phyloP scores from a whole-genome alignment of 331 rosid genomes.

The Malus hybrid region DNA sequence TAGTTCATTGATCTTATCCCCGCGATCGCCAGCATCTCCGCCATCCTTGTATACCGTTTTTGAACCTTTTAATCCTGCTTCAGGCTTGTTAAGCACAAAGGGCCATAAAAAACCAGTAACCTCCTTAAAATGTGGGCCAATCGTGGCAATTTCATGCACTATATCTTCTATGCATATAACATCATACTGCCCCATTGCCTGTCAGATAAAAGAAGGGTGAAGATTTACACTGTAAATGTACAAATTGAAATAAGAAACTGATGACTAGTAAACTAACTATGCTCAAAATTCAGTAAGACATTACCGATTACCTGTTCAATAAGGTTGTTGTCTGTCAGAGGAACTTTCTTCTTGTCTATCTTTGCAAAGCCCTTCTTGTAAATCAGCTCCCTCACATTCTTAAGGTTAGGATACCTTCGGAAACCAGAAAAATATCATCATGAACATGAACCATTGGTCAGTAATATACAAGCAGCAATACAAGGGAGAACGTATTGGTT shows the following conservation, averaged over 20 bases:
- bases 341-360: constrained; percentile 60
- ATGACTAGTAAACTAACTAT: background rate
- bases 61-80: constrained; percentile 49
- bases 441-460: background rate
- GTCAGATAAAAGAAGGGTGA: constrained; percentile 1
- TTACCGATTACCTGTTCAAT: constrained; percentile 57
- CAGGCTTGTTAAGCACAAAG: constrained; percentile 64
- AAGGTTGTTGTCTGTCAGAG: constrained; percentile 75
- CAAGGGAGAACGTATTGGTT: background rate
- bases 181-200: constrained; percentile 66
- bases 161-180: constrained; percentile 80
- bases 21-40: constrained; percentile 80
- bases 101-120: constrained; percentile 68
- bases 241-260: background rate
- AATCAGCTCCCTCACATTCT: constrained; percentile 67
- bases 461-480: background rate
- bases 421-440: constrained; percentile 12
- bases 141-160: constrained; percentile 63
- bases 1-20: constrained; percentile 65
- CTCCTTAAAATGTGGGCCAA: constrained; percentile 80
- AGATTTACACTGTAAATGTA: background rate
- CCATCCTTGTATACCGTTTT: constrained; percentile 56
- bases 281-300: background rate
- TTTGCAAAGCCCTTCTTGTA: constrained; percentile 64
- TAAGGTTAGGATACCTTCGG: constrained; percentile 71